Base-by-base conservation (phyloP, 1,284 basidiomycete genomes). In the Entoloma clypeatum region DNA sequence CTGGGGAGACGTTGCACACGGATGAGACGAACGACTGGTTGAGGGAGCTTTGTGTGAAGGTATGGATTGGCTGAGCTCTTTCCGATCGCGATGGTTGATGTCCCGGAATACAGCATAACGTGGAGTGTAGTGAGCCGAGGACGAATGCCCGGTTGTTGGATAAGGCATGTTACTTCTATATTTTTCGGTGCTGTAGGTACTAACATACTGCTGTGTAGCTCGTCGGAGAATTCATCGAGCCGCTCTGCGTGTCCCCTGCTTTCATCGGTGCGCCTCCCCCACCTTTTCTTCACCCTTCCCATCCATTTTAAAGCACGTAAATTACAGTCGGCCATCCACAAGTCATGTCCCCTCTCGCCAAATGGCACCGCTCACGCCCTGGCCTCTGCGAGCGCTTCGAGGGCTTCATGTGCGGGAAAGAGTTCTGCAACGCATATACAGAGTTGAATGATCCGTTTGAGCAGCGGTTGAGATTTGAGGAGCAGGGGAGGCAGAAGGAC, bases 341-440 rank as follows among this genome's bases (percentile, higher is more conserved):
- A 73, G 91, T 99, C 56, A 99, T 99, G 95, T 97, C 93, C 3
- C 95, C 95, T 6, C 80, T 99, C 16, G 96, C 95, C 62, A 97
- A 97, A 71, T 90, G 87, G 76, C 91, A 96, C 65, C 86, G 93
- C 48, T 90, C 87, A 13, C 82, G 90, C 32, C 87, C 91, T 0
- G 96, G 96, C 30, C 76, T 99, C 8, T 98, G 94, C 66, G 95
- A 99, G 68, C 90, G 95, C 11, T 99, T 99, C 72, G 95, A 99
- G 65, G 92, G 82, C 5, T 99, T 99, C 75, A 81, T 99, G 72
- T 96, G 93, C 36, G 93, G 92, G 51, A 97, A 97, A 77, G 95
- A 98, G 69, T 87, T 98, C 64, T 94, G 91, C 72, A 96, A 96
- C 57, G 92, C 92, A 25, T 96, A 99, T 67, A 99, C 95, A 28